Conservation (phyloP, 2,329 filamentous ascomycete genomes). For the Fusarium lyarnte region DNA sequence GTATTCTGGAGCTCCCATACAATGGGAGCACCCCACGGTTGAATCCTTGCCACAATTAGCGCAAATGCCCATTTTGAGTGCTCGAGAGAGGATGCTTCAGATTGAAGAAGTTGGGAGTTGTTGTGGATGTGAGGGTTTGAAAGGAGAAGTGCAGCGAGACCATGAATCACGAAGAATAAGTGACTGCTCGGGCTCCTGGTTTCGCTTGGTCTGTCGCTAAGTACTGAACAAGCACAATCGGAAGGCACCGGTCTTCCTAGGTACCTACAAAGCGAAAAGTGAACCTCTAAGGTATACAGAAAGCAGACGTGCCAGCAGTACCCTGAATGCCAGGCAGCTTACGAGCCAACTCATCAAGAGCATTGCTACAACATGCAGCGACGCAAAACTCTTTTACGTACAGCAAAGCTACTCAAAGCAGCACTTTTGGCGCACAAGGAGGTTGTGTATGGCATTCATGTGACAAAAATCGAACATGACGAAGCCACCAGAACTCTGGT, state of each 20-base stretch:
- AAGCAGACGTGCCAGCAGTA: background rate
- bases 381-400: constrained; percentile 10
- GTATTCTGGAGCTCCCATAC: constrained; percentile 14
- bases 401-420: constrained; percentile 9
- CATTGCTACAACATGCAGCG: constrained; percentile 6
- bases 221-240: background rate
- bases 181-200: background rate
- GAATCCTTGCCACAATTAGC: constrained; percentile 9
- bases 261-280: background rate
- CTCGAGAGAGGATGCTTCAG: background rate
- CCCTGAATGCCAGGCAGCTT: constrained; percentile 12
- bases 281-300: background rate
- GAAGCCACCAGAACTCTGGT: background rate
- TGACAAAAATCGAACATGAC: background rate
- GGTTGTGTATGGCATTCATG: background rate
- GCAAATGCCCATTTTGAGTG: constrained; percentile 8
- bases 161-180: background rate
- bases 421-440: constrained; percentile 18
- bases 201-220: background rate
- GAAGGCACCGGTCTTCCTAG: background rate
- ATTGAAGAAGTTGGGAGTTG: background rate
- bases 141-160: background rate
- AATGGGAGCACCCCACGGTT: background rate
- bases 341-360: constrained; percentile 12
- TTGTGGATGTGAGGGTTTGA: background rate